Evolutionary conservation across 208 protist genomes (phyloP).

Genomic region (Blastocrithidia nonstop): DNA sequence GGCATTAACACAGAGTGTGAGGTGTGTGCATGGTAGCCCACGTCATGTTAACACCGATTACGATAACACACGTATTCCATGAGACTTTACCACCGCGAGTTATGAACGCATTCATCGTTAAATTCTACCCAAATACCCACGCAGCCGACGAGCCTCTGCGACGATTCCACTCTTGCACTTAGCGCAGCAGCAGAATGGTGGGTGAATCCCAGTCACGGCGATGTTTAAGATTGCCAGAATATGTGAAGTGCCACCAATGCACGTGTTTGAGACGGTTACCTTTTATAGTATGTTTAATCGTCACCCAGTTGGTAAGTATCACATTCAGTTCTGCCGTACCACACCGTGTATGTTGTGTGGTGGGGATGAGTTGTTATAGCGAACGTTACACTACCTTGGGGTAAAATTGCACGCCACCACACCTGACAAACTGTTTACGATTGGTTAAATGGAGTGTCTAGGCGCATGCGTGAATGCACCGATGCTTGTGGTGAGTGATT

Average conservation of each 20-base stretch:
- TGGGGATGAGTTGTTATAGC: constrained; percentile 72
- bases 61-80: constrained; percentile 85
- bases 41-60: constrained; percentile 77
- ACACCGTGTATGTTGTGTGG: constrained; percentile 89
- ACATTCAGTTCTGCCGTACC: constrained; percentile 89
- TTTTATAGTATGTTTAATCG: constrained; percentile 94
- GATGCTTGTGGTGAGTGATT: constrained; percentile 88
- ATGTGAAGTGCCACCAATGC: constrained; percentile 82
- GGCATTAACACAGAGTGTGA: no score
- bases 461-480: constrained; percentile 89
- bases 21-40: constrained; percentile 67
- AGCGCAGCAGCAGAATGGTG: constrained; percentile 82
- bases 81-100: constrained; percentile 82
- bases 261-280: constrained; percentile 86
- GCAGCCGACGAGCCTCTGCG: constrained; percentile 46
- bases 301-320: constrained; percentile 87
- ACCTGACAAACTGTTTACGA: constrained; percentile 71
- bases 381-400: constrained; percentile 64
- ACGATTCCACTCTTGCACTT: constrained; percentile 85
- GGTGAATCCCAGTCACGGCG: constrained; percentile 85
- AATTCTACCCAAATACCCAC: constrained; percentile 87
- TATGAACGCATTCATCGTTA: constrained; percentile 82
- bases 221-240: constrained; percentile 92
- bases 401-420: constrained; percentile 78
- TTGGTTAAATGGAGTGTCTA: constrained; percentile 91